phyloP scores from a whole-genome alignment of 2,329 filamentous ascomycete species.

The Pseudogymnoascus sp. region DNA sequence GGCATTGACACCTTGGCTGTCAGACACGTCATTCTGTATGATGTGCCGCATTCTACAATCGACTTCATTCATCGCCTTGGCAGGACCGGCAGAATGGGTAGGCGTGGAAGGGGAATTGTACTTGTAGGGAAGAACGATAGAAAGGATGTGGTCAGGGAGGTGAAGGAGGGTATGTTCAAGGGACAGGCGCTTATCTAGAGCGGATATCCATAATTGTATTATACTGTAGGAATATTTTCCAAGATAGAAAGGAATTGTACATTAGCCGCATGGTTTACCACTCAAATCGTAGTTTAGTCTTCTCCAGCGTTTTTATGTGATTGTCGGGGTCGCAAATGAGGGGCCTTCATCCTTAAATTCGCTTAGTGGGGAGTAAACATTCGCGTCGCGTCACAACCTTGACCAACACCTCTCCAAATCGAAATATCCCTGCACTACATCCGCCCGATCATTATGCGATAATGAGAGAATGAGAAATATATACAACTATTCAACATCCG shows the following conservation, averaged over 20 bases:
- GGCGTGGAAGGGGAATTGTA: conserved; percentile 82
- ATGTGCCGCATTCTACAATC: conserved; percentile 95
- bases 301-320: background rate
- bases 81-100: conserved; percentile 85
- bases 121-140: conserved; percentile 84
- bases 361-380: conserved; percentile 10
- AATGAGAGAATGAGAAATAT: conserved; percentile 7
- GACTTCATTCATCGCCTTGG: conserved; percentile 97
- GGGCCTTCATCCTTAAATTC: background rate
- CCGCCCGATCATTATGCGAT: background rate
- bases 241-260: conserved; percentile 5
- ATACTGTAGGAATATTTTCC: conserved; percentile 4
- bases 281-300: background rate
- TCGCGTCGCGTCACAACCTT: conserved; percentile 14
- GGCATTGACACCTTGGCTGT: conserved; percentile 93
- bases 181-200: conserved; percentile 67
- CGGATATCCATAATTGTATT: conserved; percentile 7
- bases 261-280: background rate
- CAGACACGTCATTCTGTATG: conserved; percentile 85
- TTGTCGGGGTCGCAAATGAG: background rate
- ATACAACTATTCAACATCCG: background rate
- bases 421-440: conserved; percentile 7
- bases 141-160: conserved; percentile 84
- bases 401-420: conserved; percentile 4
- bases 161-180: conserved; percentile 82